phyloP scores from a whole-genome alignment of 306 rosid species.

The Trifolium dubium region DNA sequence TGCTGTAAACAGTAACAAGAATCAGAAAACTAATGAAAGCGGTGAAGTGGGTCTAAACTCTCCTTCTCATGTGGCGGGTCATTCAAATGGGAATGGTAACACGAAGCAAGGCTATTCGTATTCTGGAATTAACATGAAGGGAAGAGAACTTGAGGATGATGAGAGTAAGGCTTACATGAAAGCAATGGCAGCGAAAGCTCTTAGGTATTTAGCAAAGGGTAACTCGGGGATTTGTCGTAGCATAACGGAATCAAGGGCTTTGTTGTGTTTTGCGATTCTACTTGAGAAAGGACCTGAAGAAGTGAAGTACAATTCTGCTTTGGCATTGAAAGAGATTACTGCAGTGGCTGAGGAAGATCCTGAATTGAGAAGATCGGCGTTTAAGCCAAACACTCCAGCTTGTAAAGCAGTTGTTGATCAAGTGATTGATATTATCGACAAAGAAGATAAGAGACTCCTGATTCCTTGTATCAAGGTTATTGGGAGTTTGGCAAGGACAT shows the following conservation, averaged over 20 bases:
- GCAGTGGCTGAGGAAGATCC: constrained; percentile 85
- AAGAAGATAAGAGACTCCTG: constrained; percentile 72
- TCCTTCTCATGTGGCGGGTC: constrained; percentile 9
- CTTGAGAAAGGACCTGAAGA: constrained; percentile 77
- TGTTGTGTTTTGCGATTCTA: constrained; percentile 83
- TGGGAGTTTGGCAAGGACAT: constrained; percentile 89
- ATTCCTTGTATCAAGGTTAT: constrained; percentile 77
- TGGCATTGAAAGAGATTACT: constrained; percentile 94
- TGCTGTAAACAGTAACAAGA: neutral
- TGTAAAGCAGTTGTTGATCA: constrained; percentile 94
- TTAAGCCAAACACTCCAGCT: constrained; percentile 93
- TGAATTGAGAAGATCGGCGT: constrained; percentile 82
- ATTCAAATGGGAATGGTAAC: constrained; percentile 39
- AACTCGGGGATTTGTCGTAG: constrained; percentile 77
- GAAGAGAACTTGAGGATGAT: constrained; percentile 76
- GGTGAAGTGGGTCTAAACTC: constrained; percentile 33
- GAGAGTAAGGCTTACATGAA: constrained; percentile 76
- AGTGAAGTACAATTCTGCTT: constrained; percentile 79
- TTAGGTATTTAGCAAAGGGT: constrained; percentile 72
- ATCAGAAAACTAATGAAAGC: constrained; percentile 18
- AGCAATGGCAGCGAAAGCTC: constrained; percentile 90
- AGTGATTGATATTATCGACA: constrained; percentile 65
- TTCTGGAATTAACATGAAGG: constrained; percentile 66
- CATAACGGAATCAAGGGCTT: constrained; percentile 89
- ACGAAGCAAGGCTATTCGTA: constrained; percentile 52